Base-by-base conservation (phyloP, 2,329 filamentous ascomycete genomes). In the Fusarium torreyae region DNA sequence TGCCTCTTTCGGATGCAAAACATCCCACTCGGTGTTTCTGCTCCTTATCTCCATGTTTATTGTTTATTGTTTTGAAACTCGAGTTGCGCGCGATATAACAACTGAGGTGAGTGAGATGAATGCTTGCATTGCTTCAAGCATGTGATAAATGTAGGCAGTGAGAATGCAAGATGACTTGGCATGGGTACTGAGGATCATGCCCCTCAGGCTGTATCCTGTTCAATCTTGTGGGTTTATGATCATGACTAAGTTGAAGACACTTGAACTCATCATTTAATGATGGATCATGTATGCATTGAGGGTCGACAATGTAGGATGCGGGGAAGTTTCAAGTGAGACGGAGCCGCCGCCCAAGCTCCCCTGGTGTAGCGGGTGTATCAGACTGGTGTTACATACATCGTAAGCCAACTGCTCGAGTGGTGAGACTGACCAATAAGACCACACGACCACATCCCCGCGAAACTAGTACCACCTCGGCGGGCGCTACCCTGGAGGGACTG, bases 381-480 rank as follows among this genome's bases (percentile, higher is more conserved):
- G 46, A 36, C 36, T 53, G 11, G 39, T 52, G 50, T 50, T 60
- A 56, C 46, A 55, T 48, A 39, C 14, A 63, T 66, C 28, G 45
- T 51, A 53, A 50, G 48, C 44, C 43, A 17, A 40, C 22, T 39
- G 24, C 34, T 42, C 34, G 18, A 33, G 63, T 40, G 24, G 20
- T 36, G 10, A n/a, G 4, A 49, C 62, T 63, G 55, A 40, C 72
- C 68, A 72, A 74, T 72, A 40, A 58, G 6, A 57, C 45, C 46
- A 17, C 54, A 13, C 39, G 42, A 28, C 50, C 60, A 60, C 48
- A 64, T 67, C 66, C 63, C 68, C 70, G 57, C 72, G 63, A 69
- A 57, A 54, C 43, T 44, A 52, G 60, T 28, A 42, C 38, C 45
- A 46, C 49, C 39, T 48, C 56, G 48, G 56, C 44, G 54, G 59